Base-by-base conservation (phyloP, 306 rosid genomes). In the Calophaca sinica region DNA sequence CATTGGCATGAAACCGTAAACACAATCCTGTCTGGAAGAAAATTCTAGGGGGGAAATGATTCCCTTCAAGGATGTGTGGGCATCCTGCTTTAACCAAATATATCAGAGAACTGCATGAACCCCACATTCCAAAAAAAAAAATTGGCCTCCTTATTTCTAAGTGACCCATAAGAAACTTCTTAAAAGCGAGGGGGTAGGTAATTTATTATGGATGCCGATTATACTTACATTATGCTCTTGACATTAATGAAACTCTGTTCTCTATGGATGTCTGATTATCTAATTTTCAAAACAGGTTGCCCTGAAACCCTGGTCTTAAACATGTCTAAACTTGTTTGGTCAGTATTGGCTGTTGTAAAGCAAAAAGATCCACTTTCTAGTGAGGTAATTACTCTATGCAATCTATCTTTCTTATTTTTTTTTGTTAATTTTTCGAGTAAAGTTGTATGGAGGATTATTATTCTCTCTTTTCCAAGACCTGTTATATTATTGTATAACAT, bases 281-380 rank as follows among this genome's bases (percentile, higher is more conserved):
- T 51, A 57, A 52, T 61, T 71, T 80, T 71, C 4, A 6, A 60
- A 78, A 62, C 91, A 96, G 98, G 99, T 76, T 92, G 97, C 89
- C 88, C 92, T 2, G 97, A 92, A 84, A 96, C 98, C 51, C 81
- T 96, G 75, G 74, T 85, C 62, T 85, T 96, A 42, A 85, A 90
- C 89, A 92, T 92, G 99, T 87, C 98, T 66, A 96, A 86, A 85
- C 89, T 90, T 45, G 94, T 88, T 49, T 96, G 98, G 99, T 85
- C 93, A 64, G 96, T 82, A 28, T 76, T 89, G 84, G 81, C 96
- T 38, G 82, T 72, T 60, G 98, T 90, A 80, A 88, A 87, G 87
- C 93, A 81, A 66, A 90, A 93, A 62, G 94, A 89, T 90, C 92
- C 96, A 41, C 99, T 96, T 65, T 90, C 99, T 74, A 96, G 98